A percentile compares a stretch with the other conserved stretches of the same genome.
These are phyloP conservation scores for Coemansia sp. DNA, from an alignment of 192 early-diverging fungal species.

Conservation along the genomic window DNA sequence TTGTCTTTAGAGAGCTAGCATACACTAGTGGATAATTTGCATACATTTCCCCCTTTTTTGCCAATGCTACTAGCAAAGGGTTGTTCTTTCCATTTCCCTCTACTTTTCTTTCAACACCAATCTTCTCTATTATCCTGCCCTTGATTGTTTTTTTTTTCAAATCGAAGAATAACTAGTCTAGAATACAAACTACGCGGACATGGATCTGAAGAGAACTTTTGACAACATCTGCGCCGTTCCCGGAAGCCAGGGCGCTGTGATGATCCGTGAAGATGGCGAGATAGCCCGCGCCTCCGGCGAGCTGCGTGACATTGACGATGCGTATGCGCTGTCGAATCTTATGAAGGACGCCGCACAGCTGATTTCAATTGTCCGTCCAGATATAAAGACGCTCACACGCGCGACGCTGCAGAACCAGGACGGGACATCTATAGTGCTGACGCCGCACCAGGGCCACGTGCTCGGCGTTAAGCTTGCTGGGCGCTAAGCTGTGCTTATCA, in stretches of 20 bases:
- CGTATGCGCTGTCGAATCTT: constrained; percentile 28
- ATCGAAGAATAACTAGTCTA: neutral
- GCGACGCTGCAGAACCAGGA: constrained; percentile 36
- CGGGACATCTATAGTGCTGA: constrained; percentile 36
- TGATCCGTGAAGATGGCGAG: constrained; percentile 49
- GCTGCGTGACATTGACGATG: constrained; percentile 28
- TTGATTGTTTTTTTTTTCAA: neutral
- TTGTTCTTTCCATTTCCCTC: neutral
- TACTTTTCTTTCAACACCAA: neutral
- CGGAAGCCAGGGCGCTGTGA: constrained; percentile 45
- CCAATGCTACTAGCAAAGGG: neutral
- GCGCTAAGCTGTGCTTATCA: constrained; percentile 10
- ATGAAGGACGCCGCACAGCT: constrained; percentile 48
- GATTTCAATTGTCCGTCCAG: constrained; percentile 30
- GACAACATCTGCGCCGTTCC: constrained; percentile 47
- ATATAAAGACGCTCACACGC: constrained; percentile 29
- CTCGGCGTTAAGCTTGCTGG: constrained; percentile 38
- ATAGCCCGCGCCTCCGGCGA: constrained; percentile 38
- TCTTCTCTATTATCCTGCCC: neutral
- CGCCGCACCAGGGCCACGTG: constrained; percentile 36
- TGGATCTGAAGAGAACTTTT: constrained; percentile 51
- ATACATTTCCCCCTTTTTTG: neutral
- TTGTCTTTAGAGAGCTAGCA: neutral
- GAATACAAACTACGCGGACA: too few species aligned
- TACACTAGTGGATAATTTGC: neutral